Base-by-base conservation (phyloP, 768 basidiomycete genomes). In the Collybia nuda region DNA sequence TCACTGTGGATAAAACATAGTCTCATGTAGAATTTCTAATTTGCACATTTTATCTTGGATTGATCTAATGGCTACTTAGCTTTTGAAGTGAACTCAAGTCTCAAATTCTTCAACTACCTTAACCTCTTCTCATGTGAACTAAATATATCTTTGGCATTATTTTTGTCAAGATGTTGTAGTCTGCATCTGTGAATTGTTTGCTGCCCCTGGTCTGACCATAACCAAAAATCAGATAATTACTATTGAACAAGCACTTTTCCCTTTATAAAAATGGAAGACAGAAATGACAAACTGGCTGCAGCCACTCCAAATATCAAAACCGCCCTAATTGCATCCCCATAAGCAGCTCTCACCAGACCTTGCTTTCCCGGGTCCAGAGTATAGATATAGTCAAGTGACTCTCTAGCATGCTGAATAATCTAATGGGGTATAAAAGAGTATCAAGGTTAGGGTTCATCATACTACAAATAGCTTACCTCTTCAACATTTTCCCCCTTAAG, bases 251-350 rank as follows among this genome's bases (percentile, higher is more conserved):
- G 62, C 1, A 69, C 56, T 58, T 75, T 79, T 59, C 82, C 82
- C 48, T 74, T 79, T 36, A 85, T 79, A 52, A 79, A 84, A 5
- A 74, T 44, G 1, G 79, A 75, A 1, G 75, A 67, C 6, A 80
- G n/a, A 8, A 78, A 58, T 0, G 75, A 70, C 29, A 67, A 67
- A 1, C 59, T 63, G 2, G 74, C 73, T 63, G 80, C 61, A 5
- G 55, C 60, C 12, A 75, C 69, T 0, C 73, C 69, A 59, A 83
- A 80, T 60, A 67, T 71, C 54, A 85, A 71, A 2, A 79, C 68
- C 5, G 65, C 69, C 42, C 75, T 74, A 14, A 81, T 65, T 0
- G 80, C 80, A 23, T 72, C 65, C n/a, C 63, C 73, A 50, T 79
- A 79, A 3, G 74, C 73, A 21, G 56, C 51, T 36, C 67, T 65